phyloP scores from a whole-genome alignment of 1,284 basidiomycete species.

The Neonothopanus nambi region DNA sequence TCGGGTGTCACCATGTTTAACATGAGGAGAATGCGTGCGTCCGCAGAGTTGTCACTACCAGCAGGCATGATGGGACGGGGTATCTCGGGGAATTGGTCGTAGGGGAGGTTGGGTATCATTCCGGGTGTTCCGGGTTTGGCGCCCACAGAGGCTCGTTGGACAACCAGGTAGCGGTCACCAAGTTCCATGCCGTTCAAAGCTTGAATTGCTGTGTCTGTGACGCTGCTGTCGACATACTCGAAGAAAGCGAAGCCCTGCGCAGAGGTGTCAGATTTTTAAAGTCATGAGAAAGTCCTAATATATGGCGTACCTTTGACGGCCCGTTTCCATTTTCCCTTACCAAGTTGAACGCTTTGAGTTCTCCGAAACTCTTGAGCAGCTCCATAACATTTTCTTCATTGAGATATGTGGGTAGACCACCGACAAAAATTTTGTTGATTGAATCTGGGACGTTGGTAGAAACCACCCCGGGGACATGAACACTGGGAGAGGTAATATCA shows the following conservation, averaged over 20 bases:
- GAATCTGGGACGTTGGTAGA: conserved; percentile 98
- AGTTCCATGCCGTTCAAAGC: conserved; percentile 97
- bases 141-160: conserved; percentile 94
- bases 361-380: conserved; percentile 94
- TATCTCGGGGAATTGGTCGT: conserved; percentile 74
- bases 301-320: conserved; percentile 77
- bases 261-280: conserved; percentile 5
- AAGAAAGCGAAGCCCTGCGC: conserved; percentile 95
- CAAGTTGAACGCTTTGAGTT: conserved; percentile 96
- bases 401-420: conserved; percentile 92
- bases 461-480: conserved; percentile 90
- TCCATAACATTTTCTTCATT: conserved; percentile 99
- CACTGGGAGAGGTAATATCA: conserved; percentile 55
- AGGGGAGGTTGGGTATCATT: conserved; percentile 62
- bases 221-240: conserved; percentile 89
- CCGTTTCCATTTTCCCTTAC: conserved; percentile 92
- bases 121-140: conserved; percentile 74
- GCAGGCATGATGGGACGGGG: conserved; percentile 84
- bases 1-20: conserved; percentile 98
- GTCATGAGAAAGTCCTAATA: background rate
- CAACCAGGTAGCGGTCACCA: conserved; percentile 94
- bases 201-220: conserved; percentile 95
- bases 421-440: conserved; percentile 97
- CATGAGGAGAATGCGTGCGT: conserved; percentile 84
- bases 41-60: conserved; percentile 51